Base-by-base conservation (phyloP, 164 flowering plant species). In the Buxus sempervirens region DNA sequence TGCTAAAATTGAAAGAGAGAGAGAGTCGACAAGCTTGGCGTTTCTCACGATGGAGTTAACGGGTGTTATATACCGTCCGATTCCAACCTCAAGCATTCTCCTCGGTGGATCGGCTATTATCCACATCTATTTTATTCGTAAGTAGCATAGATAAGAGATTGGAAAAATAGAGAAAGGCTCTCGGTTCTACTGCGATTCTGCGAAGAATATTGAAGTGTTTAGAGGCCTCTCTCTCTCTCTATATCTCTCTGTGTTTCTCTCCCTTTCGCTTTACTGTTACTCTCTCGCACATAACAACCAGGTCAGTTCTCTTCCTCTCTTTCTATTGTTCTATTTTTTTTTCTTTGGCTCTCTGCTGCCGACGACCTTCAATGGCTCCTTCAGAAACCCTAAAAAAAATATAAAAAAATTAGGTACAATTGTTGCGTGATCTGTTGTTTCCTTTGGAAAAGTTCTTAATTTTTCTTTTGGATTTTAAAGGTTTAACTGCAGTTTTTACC, bases 341-440 rank as follows among this genome's bases (percentile, higher is more conserved):
- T 60, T 54, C 69, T 72, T 64, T 74, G n/a, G n/a, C 66, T 42
- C 14, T 10, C 18, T 45, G 10, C 51, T 45, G 51, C 13, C 1
- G 12, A 45, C 1, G 51, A 10, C 13, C 18, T 4, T 45, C 18
- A 45, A 45, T 15, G 16, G 16, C 18, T 15, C 18, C 5, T 45
- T 45, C 51, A 4, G 18, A 45, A 45, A 45, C 51, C 51, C 51
- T 45, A 45, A 45, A 45, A 45, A 41, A 12, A 41, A n/a, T n/a
- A n/a, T 32, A 32, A 32, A 32, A 32, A 32, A 32, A 3, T 32
- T 32, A 32, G 38, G 7, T 32, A 32, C 7, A 32, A 32, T 3
- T 32, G 7, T n/a, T n/a, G n/a, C n/a, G n/a, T n/a, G n/a, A n/a
- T n/a, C n/a, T n/a, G n/a, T n/a, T n/a, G n/a, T n/a, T n/a, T n/a